Conservation (phyloP, 2,329 filamentous ascomycete genomes). For the Hypoxylon sp. region DNA sequence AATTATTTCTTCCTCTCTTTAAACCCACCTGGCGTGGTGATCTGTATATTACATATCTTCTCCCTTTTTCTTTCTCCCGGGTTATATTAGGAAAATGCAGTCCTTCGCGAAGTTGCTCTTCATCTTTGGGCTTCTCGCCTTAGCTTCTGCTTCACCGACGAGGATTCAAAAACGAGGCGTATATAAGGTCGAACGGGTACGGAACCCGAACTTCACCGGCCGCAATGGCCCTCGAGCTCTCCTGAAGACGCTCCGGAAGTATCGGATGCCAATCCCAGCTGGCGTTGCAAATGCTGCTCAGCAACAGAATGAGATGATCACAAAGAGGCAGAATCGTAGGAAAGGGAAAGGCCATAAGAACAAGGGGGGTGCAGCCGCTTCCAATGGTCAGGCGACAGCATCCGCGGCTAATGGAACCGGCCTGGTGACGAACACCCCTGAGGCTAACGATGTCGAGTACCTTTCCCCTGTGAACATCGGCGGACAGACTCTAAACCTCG, state of each 20-base stretch:
- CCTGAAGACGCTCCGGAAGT: slow-evolving; percentile 54
- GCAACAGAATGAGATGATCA: slow-evolving; percentile 49
- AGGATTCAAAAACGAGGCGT: slow-evolving; percentile 53
- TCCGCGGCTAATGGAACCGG: slow-evolving; percentile 49
- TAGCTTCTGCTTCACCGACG: slow-evolving; percentile 50
- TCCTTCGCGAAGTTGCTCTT: slow-evolving; percentile 50
- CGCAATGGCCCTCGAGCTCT: slow-evolving; percentile 53
- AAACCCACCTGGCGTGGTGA: slow-evolving; percentile 51
- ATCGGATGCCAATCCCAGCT: slow-evolving; percentile 54
- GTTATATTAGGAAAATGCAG: slow-evolving; percentile 48
- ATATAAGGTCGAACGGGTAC: slow-evolving; percentile 54
- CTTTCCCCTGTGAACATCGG: slow-evolving; percentile 55
- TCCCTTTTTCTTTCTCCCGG: slow-evolving; percentile 18
- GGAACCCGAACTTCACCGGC: slow-evolving; percentile 52
- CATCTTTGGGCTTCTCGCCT: slow-evolving; percentile 50
- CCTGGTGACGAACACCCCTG: slow-evolving; percentile 49
- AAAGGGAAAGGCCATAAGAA: slow-evolving; percentile 45
- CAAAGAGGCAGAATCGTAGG: slow-evolving; percentile 47
- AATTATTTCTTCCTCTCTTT: slow-evolving; percentile 37
- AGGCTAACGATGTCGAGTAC: slow-evolving; percentile 54
- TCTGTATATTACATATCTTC: slow-evolving; percentile 29
- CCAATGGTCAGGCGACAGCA: slow-evolving; percentile 19
- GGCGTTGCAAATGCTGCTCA: slow-evolving; percentile 45
- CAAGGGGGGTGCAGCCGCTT: slow-evolving; percentile 35
- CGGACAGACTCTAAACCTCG: slow-evolving; percentile 54